These are phyloP conservation scores for Chloromonas sp. DNA, from an alignment of 163 green algal genomes.

Conservation along the genomic window DNA sequence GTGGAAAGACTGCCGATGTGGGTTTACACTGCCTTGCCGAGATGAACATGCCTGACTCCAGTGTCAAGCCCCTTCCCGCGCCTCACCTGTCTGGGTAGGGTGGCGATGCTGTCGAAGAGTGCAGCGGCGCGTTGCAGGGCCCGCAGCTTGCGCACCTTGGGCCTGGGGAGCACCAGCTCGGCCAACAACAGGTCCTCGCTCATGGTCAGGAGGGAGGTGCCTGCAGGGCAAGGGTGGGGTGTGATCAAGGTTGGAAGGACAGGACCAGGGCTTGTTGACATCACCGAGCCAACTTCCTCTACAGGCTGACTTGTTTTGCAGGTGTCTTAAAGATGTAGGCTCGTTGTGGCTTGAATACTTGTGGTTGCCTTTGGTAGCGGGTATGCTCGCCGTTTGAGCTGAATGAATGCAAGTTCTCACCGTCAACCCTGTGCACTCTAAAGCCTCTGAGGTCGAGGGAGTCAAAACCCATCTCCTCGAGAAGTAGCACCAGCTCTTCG, in stretches of 20 bases:
- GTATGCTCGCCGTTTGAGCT: too few species aligned
- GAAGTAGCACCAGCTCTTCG: conserved; percentile 27
- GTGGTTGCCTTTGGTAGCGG: too few species aligned
- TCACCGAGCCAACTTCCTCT: too few species aligned
- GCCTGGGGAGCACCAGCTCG: conserved; percentile 29
- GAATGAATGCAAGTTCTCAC: not conserved
- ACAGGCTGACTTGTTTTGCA: too few species aligned
- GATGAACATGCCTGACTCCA: too few species aligned
- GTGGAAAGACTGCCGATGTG: too few species aligned
- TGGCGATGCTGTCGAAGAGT: conserved; percentile 49
- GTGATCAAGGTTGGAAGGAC: too few species aligned
- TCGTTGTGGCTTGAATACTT: too few species aligned
- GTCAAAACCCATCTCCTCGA: conserved; percentile 43
- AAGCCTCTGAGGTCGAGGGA: conserved; percentile 36
- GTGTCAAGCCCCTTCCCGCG: too few species aligned
- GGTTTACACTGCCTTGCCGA: too few species aligned
- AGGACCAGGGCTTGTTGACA: too few species aligned
- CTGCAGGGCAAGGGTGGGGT: conserved; percentile 5
- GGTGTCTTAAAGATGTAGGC: too few species aligned
- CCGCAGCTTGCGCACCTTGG: conserved; percentile 30
- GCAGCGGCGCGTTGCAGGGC: conserved; percentile 35
- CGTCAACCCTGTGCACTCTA: conserved; percentile 11
- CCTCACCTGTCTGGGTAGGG: conserved; percentile 23
- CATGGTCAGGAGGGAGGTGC: conserved; percentile 29
- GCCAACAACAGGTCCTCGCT: conserved; percentile 30